Conservation (phyloP, 495 filamentous ascomycete genomes). For the Pyrenula massariospora region DNA sequence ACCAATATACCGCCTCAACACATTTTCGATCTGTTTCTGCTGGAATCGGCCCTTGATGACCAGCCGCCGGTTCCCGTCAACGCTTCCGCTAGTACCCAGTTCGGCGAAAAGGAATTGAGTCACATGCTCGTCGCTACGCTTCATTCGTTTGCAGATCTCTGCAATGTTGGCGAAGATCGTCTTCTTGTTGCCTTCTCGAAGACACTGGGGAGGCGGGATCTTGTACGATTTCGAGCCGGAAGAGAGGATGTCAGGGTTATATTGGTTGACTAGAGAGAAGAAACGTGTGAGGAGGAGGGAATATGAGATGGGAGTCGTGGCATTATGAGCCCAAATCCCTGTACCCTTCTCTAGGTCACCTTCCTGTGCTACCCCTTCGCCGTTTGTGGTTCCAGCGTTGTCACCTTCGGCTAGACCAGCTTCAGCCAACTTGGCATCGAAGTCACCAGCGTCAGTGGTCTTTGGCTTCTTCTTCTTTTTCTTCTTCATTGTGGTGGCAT, state of each 20-base stretch:
- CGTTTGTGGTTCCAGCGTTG: slow-evolving; percentile 33
- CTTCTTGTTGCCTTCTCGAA: slow-evolving; percentile 99
- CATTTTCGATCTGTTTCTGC: slow-evolving; percentile 95
- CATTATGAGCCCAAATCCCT: slow-evolving; percentile 83
- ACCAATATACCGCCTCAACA: slow-evolving; percentile 89
- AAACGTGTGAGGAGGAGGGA: slow-evolving; percentile 75
- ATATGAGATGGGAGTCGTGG: slow-evolving; percentile 67
- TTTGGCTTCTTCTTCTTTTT: slow-evolving; percentile 88
- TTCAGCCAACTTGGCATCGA: slow-evolving; percentile 71
- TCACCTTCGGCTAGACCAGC: slow-evolving; percentile 46
- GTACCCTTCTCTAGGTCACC: slow-evolving; percentile 86
- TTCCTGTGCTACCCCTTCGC: slow-evolving; percentile 34
- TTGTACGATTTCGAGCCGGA: slow-evolving; percentile 89
- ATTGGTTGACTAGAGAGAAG: slow-evolving; percentile 80
- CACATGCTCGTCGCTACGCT: slow-evolving; percentile 93
- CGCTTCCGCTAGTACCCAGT: slow-evolving; percentile 88
- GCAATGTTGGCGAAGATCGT: slow-evolving; percentile 97
- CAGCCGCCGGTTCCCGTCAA: slow-evolving; percentile 82
- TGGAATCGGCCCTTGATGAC: slow-evolving; percentile 99
- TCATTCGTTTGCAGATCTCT: slow-evolving; percentile 89
- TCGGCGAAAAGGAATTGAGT: slow-evolving; percentile 96
- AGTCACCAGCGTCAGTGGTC: slow-evolving; percentile 61
- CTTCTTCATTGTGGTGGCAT: slow-evolving; percentile 61
- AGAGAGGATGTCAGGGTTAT: slow-evolving; percentile 87
- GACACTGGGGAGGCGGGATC: slow-evolving; percentile 96